Evolutionary conservation across 768 basidiomycete genomes (phyloP).

Genomic region (Infundibulicybe gibba): DNA sequence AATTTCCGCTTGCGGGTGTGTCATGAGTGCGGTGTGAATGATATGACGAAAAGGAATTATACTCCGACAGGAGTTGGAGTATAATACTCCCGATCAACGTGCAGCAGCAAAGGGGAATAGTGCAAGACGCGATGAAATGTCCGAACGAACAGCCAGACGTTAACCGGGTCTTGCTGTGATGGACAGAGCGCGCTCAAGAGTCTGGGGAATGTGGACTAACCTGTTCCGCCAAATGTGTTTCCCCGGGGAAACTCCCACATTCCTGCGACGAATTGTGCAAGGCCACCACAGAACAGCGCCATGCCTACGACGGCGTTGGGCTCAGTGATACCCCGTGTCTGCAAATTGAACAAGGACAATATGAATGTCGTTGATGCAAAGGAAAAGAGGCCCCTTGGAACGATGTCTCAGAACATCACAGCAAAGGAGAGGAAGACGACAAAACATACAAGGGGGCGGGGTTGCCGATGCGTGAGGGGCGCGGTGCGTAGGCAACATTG

Average conservation of each 20-base stretch:
- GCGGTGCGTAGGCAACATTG: conserved; percentile 12
- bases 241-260: conserved; percentile 83
- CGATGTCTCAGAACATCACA: not conserved
- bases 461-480: conserved; percentile 46
- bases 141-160: not conserved
- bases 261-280: conserved; percentile 82
- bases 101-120: no score
- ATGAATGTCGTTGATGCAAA: conserved; percentile 85
- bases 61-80: no score
- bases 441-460: conserved; percentile 51
- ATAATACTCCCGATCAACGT: no score
- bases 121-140: not conserved
- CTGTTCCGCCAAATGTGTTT: conserved; percentile 70
- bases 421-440: not conserved
- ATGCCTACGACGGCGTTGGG: conserved; percentile 83
- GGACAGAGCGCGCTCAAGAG: conserved; percentile 32
- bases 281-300: conserved; percentile 82
- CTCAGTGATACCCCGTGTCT: conserved; percentile 43
- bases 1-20: no score
- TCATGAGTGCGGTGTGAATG: no score
- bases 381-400: conserved; percentile 66
- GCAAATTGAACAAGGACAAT: conserved; percentile 69
- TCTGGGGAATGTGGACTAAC: conserved; percentile 50
- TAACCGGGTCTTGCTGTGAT: not conserved
- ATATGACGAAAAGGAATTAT: no score